These are phyloP conservation scores for Aureobasidium sp. DNA, from an alignment of 2,329 filamentous ascomycete species.

Conservation along the genomic window DNA sequence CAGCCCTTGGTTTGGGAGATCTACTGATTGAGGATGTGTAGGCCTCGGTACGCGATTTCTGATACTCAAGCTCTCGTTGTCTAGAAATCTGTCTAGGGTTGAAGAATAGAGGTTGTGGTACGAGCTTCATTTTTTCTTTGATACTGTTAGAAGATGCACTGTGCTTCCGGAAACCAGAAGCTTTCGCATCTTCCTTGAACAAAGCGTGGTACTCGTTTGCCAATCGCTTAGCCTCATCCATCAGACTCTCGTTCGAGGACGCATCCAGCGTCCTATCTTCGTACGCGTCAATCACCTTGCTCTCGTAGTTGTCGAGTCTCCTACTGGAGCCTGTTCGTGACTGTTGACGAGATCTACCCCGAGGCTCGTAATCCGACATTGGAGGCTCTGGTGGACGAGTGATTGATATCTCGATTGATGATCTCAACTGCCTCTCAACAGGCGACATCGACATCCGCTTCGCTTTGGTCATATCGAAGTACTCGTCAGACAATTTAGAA, in stretches of 20 bases:
- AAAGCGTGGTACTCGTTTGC: slow-evolving; percentile 20
- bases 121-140: slow-evolving; percentile 21
- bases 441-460: background rate
- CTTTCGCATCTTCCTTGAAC: slow-evolving; percentile 16
- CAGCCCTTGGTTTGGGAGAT: background rate
- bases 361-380: background rate
- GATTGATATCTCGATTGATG: background rate
- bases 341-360: background rate
- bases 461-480: background rate
- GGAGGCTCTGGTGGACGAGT: background rate
- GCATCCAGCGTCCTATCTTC: background rate
- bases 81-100: slow-evolving; percentile 1
- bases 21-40: background rate
- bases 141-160: background rate
- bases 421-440: background rate
- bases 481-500: background rate
- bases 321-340: background rate
- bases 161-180: background rate
- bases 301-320: background rate
- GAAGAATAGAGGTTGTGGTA: slow-evolving; percentile 24
- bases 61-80: background rate
- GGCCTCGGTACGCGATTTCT: background rate
- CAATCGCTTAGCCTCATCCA: slow-evolving; percentile 14
- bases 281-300: background rate
- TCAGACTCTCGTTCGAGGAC: slow-evolving; percentile 11